Conservation (phyloP, 1,284 basidiomycete species). For the Irpex sp. region DNA sequence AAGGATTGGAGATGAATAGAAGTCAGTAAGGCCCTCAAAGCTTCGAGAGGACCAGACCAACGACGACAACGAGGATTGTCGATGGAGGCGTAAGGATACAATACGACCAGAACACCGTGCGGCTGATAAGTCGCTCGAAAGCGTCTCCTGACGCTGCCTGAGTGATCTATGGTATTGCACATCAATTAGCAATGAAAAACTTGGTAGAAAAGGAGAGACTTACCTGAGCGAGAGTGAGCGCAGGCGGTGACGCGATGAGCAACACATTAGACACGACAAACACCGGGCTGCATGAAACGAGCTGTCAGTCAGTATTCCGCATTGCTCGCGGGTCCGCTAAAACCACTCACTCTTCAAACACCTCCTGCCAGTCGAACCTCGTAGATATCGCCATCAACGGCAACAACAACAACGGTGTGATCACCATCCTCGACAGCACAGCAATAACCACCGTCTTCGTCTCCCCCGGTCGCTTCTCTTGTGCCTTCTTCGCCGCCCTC, state of each 20-base stretch:
- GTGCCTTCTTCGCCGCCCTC: constrained; percentile 6
- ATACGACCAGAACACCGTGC: constrained; percentile 82
- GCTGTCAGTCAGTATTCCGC: constrained; percentile 7
- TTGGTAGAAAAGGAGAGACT: constrained; percentile 9
- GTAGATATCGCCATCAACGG: constrained; percentile 68
- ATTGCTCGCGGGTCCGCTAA: constrained; percentile 9
- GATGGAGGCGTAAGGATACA: constrained; percentile 80
- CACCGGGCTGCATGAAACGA: constrained; percentile 53
- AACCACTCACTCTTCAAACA: constrained; percentile 69
- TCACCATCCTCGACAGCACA: constrained; percentile 78
- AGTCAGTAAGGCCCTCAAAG: constrained; percentile 22
- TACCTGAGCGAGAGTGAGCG: constrained; percentile 78
- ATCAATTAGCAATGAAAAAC: constrained; percentile 4
- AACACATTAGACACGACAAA: constrained; percentile 81
- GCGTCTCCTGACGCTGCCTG: constrained; percentile 85
- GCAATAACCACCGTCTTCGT: constrained; percentile 80
- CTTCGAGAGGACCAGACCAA: constrained; percentile 63
- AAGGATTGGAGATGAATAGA: background rate
- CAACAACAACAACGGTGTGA: constrained; percentile 77
- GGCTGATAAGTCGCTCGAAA: constrained; percentile 85
- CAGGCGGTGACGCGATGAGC: constrained; percentile 76
- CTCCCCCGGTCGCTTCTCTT: constrained; percentile 53
- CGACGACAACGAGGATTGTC: constrained; percentile 71
- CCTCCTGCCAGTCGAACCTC: constrained; percentile 55
- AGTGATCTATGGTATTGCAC: constrained; percentile 61